These are phyloP conservation scores for Candida pini DNA, from an alignment of 805 yeast species.

Conservation along the genomic window DNA sequence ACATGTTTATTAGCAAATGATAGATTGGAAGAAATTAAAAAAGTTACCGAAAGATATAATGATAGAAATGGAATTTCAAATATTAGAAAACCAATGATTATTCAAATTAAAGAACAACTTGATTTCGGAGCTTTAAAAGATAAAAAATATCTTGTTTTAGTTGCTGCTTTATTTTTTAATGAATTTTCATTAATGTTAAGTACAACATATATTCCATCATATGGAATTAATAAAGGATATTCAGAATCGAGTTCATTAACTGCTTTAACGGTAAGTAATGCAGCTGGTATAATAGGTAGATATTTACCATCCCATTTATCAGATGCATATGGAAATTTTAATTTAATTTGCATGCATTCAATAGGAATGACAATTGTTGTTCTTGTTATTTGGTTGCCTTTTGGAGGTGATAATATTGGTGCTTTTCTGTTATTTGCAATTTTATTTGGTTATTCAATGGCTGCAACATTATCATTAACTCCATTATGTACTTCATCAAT, in stretches of 20 bases:
- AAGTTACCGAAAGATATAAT: constrained; percentile 8
- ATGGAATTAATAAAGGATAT: constrained; percentile 46
- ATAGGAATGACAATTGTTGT: constrained; percentile 37
- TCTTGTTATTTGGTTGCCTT: constrained; percentile 57
- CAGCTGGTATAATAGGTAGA: constrained; percentile 40
- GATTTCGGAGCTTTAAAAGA: constrained; percentile 39
- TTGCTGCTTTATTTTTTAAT: constrained; percentile 37
- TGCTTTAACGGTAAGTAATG: constrained; percentile 41
- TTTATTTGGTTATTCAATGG: constrained; percentile 52
- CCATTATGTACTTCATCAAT: constrained; percentile 69
- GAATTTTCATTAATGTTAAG: constrained; percentile 51
- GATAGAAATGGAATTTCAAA: constrained; percentile 8
- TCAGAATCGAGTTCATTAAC: constrained; percentile 35
- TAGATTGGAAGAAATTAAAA: constrained; percentile 19
- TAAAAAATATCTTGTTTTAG: constrained; percentile 33
- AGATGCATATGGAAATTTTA: constrained; percentile 41
- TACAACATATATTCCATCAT: constrained; percentile 51
- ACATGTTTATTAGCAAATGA: constrained; percentile 31
- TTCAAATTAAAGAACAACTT: constrained; percentile 26
- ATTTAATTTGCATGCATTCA: constrained; percentile 34
- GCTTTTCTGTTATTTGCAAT: constrained; percentile 48
- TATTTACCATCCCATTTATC: constrained; percentile 40
- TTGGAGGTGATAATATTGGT: constrained; percentile 39
- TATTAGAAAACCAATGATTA: too few relatives aligned
- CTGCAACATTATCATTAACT: constrained; percentile 57